These are phyloP conservation scores for Pyrenophora seminiperda DNA, from an alignment of 2,329 filamentous ascomycete genomes.

Conservation along the genomic window DNA sequence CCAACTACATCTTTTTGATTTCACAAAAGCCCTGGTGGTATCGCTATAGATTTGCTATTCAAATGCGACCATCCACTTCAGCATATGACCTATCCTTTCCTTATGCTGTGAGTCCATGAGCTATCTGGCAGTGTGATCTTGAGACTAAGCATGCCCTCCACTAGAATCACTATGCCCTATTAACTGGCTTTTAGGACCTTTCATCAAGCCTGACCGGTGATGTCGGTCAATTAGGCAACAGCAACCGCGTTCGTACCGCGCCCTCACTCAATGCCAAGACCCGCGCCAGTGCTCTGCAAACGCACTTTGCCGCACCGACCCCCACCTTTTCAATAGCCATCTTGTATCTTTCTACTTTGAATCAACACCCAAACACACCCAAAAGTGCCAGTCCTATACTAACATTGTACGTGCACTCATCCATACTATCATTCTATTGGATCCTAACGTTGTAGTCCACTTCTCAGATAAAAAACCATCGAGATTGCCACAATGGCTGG, in stretches of 20 bases:
- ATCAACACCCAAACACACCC: background rate
- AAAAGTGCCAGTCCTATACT: background rate
- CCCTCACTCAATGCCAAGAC: background rate
- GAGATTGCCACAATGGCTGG: background rate
- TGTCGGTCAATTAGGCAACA: conserved; percentile 7
- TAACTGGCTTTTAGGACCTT: too few relatives aligned
- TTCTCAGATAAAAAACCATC: too few relatives aligned
- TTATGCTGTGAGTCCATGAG: too few relatives aligned
- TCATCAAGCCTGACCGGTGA: background rate
- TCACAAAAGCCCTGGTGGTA: background rate
- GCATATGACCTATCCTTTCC: too few relatives aligned
- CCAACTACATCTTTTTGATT: background rate
- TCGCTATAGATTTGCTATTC: too few relatives aligned
- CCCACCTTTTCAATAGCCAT: conserved; percentile 12
- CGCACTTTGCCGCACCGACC: conserved; percentile 7
- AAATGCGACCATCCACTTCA: background rate
- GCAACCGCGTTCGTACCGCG: conserved; percentile 9
- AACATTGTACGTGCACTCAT: conserved; percentile 8
- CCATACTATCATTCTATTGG: background rate
- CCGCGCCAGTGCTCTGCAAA: background rate
- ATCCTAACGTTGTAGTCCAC: background rate
- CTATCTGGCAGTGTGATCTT: too few relatives aligned
- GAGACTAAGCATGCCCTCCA: too few relatives aligned
- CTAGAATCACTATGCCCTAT: too few relatives aligned
- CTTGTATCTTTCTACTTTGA: conserved; percentile 7